Percentiles rank a stretch among this genome's conserved stretches.
phyloP scores from a whole-genome alignment of 2,329 filamentous ascomycete species.

The Fusarium ambrosium region DNA sequence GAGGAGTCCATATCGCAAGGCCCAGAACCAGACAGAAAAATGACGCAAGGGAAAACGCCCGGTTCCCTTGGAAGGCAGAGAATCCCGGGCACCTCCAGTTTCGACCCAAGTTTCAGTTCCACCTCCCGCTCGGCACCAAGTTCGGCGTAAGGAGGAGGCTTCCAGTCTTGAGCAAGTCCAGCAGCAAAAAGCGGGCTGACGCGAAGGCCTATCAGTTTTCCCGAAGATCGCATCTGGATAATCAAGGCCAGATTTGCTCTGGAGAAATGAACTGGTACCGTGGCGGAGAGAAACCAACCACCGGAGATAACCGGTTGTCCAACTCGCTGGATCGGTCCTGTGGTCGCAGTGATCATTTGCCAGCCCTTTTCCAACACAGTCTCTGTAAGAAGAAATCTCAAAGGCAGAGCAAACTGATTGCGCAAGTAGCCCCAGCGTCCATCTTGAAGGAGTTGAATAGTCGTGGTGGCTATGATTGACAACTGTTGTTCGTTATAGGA shows the following conservation, averaged over 20 bases:
- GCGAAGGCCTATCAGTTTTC: not conserved
- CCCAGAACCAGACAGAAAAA: constrained; percentile 14
- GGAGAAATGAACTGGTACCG: constrained; percentile 4
- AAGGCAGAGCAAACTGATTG: not conserved
- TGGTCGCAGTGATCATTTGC: not conserved
- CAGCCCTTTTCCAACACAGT: constrained; percentile 3
- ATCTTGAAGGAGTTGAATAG: not conserved
- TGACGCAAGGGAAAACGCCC: not conserved
- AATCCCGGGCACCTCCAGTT: not conserved
- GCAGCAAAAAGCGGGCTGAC: not conserved
- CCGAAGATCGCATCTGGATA: not conserved
- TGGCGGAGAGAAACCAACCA: constrained; percentile 2
- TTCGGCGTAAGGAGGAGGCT: not conserved
- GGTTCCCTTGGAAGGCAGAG: not conserved
- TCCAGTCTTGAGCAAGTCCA: not conserved
- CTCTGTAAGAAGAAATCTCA: not conserved
- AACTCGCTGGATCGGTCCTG: not conserved
- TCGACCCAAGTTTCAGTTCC: not conserved
- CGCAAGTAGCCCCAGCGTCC: not conserved
- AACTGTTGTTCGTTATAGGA: not conserved
- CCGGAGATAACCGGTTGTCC: not conserved
- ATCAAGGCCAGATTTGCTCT: constrained; percentile 5
- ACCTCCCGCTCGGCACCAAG: not conserved
- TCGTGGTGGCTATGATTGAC: not conserved
- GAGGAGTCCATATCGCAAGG: not conserved